Percentiles rank a stretch among this genome's conserved stretches.
Conservation (phyloP, 257 asterid genomes). For the Plantago elongata region DNA sequence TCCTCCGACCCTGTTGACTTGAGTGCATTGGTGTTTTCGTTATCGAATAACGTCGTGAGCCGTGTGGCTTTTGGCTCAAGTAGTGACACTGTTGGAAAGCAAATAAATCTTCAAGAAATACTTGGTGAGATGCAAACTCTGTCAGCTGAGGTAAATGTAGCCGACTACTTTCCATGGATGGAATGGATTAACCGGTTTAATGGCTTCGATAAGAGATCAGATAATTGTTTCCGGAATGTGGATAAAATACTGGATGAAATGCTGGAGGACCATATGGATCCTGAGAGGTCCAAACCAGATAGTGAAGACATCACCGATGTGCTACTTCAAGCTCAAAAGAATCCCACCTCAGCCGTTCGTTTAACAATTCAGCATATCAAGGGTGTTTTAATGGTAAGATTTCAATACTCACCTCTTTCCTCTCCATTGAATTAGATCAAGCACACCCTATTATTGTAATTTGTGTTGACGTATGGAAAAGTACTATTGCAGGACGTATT, state of each 20-base stretch:
- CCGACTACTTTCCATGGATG: constrained; percentile 33
- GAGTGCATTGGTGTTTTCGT: constrained; percentile 21
- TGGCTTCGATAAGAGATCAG: constrained; percentile 23
- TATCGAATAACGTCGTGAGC: constrained; percentile 31
- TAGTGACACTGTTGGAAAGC: not conserved
- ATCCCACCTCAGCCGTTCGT: constrained; percentile 9
- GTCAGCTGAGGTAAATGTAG: constrained; percentile 26
- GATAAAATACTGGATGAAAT: constrained; percentile 22
- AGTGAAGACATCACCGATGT: constrained; percentile 30
- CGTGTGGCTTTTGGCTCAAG: constrained; percentile 42
- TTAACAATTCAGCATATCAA: constrained; percentile 21
- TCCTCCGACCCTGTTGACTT: constrained; percentile 17
- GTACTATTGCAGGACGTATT: constrained; percentile 26
- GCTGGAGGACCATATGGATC: constrained; percentile 26
- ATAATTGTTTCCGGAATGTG: constrained; percentile 13
- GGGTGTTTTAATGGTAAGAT: constrained; percentile 24
- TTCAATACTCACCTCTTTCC: not conserved
- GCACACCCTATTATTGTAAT: not conserved
- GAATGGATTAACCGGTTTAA: constrained; percentile 31
- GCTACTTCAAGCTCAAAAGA: constrained; percentile 23
- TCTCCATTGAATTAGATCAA: not conserved
- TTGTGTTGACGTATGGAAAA: not conserved
- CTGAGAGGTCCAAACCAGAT: constrained; percentile 1
- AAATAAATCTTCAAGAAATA: constrained; percentile 18
- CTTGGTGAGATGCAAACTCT: constrained; percentile 19